phyloP scores from a whole-genome alignment of 805 yeast species.

The Vanderwaltozyma yarrowii region DNA sequence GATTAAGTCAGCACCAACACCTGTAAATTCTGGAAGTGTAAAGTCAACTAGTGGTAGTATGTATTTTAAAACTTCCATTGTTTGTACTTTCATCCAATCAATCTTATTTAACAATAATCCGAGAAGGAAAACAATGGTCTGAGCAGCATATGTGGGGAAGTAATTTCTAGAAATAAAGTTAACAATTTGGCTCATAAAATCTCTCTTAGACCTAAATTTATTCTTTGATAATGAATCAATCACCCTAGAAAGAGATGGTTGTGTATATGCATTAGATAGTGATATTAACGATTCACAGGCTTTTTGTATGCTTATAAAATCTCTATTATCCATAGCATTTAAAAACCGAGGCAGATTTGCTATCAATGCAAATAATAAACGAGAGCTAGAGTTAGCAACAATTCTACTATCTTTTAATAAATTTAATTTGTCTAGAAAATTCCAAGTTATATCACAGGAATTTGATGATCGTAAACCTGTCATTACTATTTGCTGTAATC shows the following conservation, averaged over 20 bases:
- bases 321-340: constrained; percentile 59
- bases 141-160: constrained; percentile 67
- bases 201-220: constrained; percentile 82
- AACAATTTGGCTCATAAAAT: constrained; percentile 73
- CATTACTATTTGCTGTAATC: constrained; percentile 69
- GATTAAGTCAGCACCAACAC: constrained; percentile 90
- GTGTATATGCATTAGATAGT: constrained; percentile 49
- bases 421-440: constrained; percentile 63
- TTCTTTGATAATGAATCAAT: constrained; percentile 66
- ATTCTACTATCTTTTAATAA: constrained; percentile 60
- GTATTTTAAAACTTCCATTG: constrained; percentile 63
- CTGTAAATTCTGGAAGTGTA: constrained; percentile 65
- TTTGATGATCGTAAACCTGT: constrained; percentile 76
- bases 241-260: constrained; percentile 56
- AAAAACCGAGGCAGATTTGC: constrained; percentile 78
- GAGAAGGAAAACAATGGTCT: constrained; percentile 60
- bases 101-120: constrained; percentile 72
- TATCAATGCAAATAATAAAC: constrained; percentile 62
- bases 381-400: constrained; percentile 58
- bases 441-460: constrained; percentile 68
- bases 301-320: constrained; percentile 39
- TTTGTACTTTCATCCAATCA: constrained; percentile 71
- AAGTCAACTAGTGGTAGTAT: constrained; percentile 72
- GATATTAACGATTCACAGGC: constrained; percentile 48
- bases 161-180: constrained; percentile 56